Evolutionary conservation across 2,329 filamentous ascomycete species (phyloP).

Genomic region (Neopestalotiopsis sp.): DNA sequence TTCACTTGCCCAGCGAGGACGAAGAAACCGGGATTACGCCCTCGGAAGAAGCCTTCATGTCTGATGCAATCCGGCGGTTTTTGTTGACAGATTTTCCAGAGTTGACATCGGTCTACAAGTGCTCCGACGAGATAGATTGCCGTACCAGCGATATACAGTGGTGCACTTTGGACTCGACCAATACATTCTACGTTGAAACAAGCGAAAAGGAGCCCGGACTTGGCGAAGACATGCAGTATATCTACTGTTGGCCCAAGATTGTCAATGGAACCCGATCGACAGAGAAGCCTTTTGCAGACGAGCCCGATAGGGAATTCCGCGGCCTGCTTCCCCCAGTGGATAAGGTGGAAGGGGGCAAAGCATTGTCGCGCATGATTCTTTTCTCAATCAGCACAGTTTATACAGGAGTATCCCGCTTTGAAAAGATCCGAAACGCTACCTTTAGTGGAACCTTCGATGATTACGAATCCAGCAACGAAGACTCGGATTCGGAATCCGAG

Average conservation of each 20-base stretch:
- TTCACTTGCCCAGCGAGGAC: neutral
- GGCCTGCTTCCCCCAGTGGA: neutral
- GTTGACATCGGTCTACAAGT: constrained; percentile 28
- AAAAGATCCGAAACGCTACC: constrained; percentile 17
- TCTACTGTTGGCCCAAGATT: constrained; percentile 39
- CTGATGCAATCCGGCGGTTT: neutral
- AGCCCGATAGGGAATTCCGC: neutral
- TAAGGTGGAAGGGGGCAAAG: neutral
- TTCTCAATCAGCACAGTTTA: constrained; percentile 21
- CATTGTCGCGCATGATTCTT: constrained; percentile 26
- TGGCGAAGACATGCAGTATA: constrained; percentile 25
- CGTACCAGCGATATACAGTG: constrained; percentile 27
- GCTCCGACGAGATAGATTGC: constrained; percentile 2
- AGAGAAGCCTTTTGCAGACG: constrained; percentile 16
- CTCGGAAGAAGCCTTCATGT: constrained; percentile 16
- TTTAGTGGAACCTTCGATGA: constrained; percentile 19
- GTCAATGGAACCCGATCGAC: neutral
- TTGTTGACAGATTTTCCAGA: neutral
- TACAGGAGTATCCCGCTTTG: constrained; percentile 20
- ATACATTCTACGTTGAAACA: constrained; percentile 27
- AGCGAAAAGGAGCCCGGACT: constrained; percentile 27
- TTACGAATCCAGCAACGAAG: constrained; percentile 7
- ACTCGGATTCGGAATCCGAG: constrained; percentile 16
- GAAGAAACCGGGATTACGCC: neutral
- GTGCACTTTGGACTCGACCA: constrained; percentile 29